Percentiles rank a stretch among this genome's conserved stretches.
Conservation (phyloP, 2,329 filamentous ascomycete genomes). For the Aspergillus sp. region DNA sequence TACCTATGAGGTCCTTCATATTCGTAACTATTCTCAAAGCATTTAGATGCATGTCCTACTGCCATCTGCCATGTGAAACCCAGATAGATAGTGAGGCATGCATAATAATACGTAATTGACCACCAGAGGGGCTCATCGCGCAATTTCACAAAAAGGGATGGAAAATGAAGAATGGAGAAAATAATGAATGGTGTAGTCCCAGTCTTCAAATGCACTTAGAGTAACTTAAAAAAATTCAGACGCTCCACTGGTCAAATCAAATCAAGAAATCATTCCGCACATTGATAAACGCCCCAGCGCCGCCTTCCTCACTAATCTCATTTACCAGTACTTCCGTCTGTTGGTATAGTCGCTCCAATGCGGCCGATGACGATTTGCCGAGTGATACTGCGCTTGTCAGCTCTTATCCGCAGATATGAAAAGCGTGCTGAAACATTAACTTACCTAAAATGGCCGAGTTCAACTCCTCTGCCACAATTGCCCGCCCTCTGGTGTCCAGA, state of each 20-base stretch:
- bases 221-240: background rate
- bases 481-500: slow-evolving; percentile 69
- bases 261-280: slow-evolving; percentile 49
- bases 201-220: no score
- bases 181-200: no score
- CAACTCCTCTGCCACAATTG: slow-evolving; percentile 82
- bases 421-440: slow-evolving; percentile 19
- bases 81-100: no score
- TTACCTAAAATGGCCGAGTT: slow-evolving; percentile 88
- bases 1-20: no score
- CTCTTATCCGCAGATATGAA: background rate
- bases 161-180: no score
- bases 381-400: slow-evolving; percentile 62
- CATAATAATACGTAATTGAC: no score
- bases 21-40: no score
- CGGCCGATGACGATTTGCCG: slow-evolving; percentile 82
- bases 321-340: slow-evolving; percentile 85
- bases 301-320: slow-evolving; percentile 72
- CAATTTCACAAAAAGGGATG: no score
- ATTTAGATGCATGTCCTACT: no score
- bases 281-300: slow-evolving; percentile 78
- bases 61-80: no score
- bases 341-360: slow-evolving; percentile 77
- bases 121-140: no score
- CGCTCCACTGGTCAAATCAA: slow-evolving; percentile 13